Evolutionary conservation across 129 eudicot species (phyloP).

Genomic region (Erigeron canadensis): DNA sequence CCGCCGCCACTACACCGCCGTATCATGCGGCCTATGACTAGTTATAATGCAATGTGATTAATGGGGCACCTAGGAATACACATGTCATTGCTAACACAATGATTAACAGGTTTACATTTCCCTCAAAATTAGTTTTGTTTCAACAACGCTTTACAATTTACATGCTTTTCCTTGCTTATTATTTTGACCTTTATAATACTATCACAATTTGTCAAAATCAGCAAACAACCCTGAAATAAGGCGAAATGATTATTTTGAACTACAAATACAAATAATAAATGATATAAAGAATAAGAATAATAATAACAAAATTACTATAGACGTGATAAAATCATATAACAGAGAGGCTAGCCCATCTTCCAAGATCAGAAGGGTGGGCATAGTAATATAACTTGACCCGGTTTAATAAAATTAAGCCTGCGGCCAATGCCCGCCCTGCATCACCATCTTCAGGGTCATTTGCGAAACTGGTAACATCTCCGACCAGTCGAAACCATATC

Average conservation of each 20-base stretch:
- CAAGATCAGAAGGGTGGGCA: conserved; percentile 75
- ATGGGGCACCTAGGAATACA: neutral
- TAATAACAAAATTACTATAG: neutral
- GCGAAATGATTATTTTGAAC: conserved; percentile 33
- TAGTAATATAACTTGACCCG: conserved; percentile 72
- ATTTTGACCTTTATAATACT: conserved; percentile 9
- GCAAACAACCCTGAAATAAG: conserved; percentile 27
- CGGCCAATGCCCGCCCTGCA: conserved; percentile 43
- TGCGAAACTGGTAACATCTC: conserved; percentile 65
- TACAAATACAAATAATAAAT: conserved; percentile 23
- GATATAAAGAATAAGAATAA: neutral
- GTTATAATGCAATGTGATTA: no score
- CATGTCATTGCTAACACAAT: neutral
- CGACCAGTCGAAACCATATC: conserved; percentile 60
- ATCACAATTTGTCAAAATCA: conserved; percentile 21
- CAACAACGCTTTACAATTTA: conserved; percentile 1
- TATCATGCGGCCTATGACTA: no score
- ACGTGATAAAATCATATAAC: conserved; percentile 34
- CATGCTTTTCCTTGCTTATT: conserved; percentile 16
- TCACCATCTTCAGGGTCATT: conserved; percentile 81
- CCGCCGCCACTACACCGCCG: no score
- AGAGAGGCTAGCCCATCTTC: conserved; percentile 87
- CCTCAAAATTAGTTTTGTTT: conserved; percentile 14
- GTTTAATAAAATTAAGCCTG: conserved; percentile 67
- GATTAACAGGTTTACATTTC: neutral